Conservation (phyloP, 2,329 filamentous ascomycete genomes). For the Fusarium sterilihyphosum region DNA sequence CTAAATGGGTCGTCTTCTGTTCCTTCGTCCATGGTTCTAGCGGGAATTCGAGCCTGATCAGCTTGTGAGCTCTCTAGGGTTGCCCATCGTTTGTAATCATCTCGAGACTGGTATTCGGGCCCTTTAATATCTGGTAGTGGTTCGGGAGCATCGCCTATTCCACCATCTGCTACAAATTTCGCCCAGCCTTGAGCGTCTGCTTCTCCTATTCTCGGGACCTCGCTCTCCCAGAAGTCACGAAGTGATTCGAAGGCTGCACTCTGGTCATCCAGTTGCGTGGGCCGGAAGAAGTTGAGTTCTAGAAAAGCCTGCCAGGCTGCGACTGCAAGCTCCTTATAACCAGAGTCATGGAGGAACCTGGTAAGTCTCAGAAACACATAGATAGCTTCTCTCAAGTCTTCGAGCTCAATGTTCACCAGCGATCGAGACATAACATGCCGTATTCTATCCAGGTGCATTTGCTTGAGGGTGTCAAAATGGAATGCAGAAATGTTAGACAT, state of each 20-base stretch:
- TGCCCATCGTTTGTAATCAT: conserved; percentile 63
- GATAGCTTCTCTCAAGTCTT: conserved; percentile 51
- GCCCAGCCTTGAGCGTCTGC: conserved; percentile 75
- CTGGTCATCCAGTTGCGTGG: conserved; percentile 48
- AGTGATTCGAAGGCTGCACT: conserved; percentile 58
- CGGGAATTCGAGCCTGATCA: conserved; percentile 66
- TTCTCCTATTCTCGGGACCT: conserved; percentile 83
- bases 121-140: conserved; percentile 25
- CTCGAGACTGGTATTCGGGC: conserved; percentile 46
- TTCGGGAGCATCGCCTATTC: conserved; percentile 54
- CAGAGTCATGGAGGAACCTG: conserved; percentile 77
- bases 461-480: conserved; percentile 72
- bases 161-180: conserved; percentile 54
- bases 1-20: conserved; percentile 85
- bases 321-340: conserved; percentile 79
- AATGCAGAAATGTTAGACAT: conserved; percentile 76
- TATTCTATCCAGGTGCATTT: conserved; percentile 66
- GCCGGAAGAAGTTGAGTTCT: conserved; percentile 74
- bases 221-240: conserved; percentile 86
- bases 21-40: conserved; percentile 78
- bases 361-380: conserved; percentile 83
- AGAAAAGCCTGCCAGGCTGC: conserved; percentile 86
- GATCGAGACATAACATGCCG: conserved; percentile 22
- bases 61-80: conserved; percentile 63
- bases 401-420: neutral